A percentile compares a stretch with the other conserved stretches of the same genome.
Evolutionary conservation across 805 yeast genomes (phyloP).

Genomic region (Barnettozyma botsteinii): DNA sequence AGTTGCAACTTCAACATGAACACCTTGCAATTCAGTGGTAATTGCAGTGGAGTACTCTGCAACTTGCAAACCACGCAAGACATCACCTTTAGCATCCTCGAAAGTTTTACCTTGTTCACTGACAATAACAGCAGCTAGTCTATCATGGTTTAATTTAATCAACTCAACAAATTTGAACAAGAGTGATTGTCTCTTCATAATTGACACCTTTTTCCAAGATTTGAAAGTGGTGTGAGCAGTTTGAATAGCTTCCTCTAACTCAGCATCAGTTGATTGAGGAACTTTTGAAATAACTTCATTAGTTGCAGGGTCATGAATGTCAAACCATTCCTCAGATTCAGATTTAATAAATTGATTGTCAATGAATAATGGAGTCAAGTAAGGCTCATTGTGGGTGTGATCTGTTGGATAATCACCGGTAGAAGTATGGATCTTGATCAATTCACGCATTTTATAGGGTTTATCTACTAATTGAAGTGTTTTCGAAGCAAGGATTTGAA

Average conservation of each 20-base stretch:
- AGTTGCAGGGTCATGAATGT: slow-evolving; percentile 71
- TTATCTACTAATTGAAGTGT: too few species aligned
- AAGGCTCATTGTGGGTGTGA: slow-evolving; percentile 36
- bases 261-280: slow-evolving; percentile 63
- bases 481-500: too few species aligned
- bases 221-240: slow-evolving; percentile 56
- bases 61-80: slow-evolving; percentile 69
- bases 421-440: slow-evolving; percentile 29
- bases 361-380: slow-evolving; percentile 44
- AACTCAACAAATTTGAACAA: slow-evolving; percentile 64
- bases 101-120: slow-evolving; percentile 74
- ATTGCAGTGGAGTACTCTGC: slow-evolving; percentile 70
- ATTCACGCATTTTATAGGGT: slow-evolving; percentile 10
- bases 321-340: slow-evolving; percentile 50
- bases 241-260: slow-evolving; percentile 57
- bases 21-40: slow-evolving; percentile 59
- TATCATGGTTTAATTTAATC: slow-evolving; percentile 59
- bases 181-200: slow-evolving; percentile 51
- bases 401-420: slow-evolving; percentile 34
- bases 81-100: slow-evolving; percentile 72
- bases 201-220: slow-evolving; percentile 32
- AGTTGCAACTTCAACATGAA: slow-evolving; percentile 57
- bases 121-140: slow-evolving; percentile 59
- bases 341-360: slow-evolving; percentile 42
- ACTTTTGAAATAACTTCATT: slow-evolving; percentile 56